Evolutionary conservation across 768 basidiomycete species (phyloP).

Genomic region (Lactarius hatsudake): DNA sequence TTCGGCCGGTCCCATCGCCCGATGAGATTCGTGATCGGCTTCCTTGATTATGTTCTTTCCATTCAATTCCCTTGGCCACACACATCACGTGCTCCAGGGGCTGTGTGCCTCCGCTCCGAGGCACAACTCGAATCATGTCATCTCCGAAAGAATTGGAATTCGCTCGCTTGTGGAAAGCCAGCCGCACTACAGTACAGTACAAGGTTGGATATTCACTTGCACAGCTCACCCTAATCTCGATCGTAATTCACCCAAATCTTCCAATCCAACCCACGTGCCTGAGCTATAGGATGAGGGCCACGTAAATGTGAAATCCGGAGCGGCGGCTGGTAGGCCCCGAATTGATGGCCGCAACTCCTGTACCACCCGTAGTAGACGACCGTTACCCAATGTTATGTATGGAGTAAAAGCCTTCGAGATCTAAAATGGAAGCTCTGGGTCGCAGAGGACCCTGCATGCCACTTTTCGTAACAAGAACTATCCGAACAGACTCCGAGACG

Average conservation of each 20-base stretch:
- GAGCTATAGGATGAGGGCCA: not conserved
- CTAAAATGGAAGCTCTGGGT: not conserved
- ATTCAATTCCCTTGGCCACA: not conserved
- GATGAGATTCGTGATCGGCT: constrained; percentile 9
- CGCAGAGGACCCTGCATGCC: not conserved
- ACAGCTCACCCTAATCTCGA: not conserved
- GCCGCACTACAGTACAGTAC: not conserved
- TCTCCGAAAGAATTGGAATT: constrained; percentile 6
- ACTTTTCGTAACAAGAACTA: not conserved
- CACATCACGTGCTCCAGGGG: not conserved
- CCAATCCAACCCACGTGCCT: not conserved
- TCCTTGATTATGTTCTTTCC: not conserved
- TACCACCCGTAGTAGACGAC: not conserved
- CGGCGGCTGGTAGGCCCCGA: not conserved
- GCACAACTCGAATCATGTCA: not conserved
- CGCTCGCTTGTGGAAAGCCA: not conserved
- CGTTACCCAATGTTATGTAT: not conserved
- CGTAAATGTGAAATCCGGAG: not conserved
- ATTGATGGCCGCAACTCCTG: not conserved
- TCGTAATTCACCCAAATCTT: not conserved
- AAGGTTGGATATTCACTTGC: not conserved
- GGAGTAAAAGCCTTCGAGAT: not conserved
- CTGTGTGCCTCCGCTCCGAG: not conserved
- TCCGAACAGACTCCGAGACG: not conserved
- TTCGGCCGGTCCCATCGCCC: not conserved